Evolutionary conservation across 2,329 filamentous ascomycete genomes (phyloP), one percentile per base, ranked within the genome.

Genomic region (Penicillium sp.): DNA sequence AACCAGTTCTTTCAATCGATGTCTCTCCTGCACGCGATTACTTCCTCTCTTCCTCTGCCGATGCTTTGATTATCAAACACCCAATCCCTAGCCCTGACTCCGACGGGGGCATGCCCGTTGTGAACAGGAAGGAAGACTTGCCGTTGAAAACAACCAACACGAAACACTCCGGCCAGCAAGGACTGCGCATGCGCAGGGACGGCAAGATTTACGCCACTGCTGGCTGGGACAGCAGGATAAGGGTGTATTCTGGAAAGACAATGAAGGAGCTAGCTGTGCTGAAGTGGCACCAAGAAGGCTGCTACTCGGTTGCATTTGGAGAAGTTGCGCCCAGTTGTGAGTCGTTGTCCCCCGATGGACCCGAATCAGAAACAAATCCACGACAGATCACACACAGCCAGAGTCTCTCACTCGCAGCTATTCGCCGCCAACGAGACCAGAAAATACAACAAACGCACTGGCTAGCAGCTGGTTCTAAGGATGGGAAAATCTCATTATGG

Each of bases 401-500:
- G n/a, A n/a, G 46, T 3, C 33, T 35, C 25, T 65, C 58, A 4
- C 53, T 60, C 13, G 61, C 76, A 41, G 74, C 68, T 2, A 79
- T 88, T 34, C 84, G 80, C 43, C 77, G 81, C 23, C 77, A 80
- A 49, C 74, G 87, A 39, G 71, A 80, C 15, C 71, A 71, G 23
- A 81, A 80, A 53, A 83, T 84, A 8, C 81, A 78, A 56, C 73
- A 72, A 35, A 84, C 84, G 16, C 91, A 97, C 64, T 97, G 91
- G 90, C 64, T 97, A 36, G 93, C 85, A 13, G 87, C 81, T 1
- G 93, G 93, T 1, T 86, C 87, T 39, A 98, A 97, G 64, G 93
- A 97, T 69, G 93, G 91, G 13, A 95, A 94, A 63, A 80, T 97
- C 48, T 94, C 88, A 60, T 70, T 98, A 53, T 98, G 93, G 93